phyloP scores from a whole-genome alignment of 1,284 basidiomycete species.

The Gomphus sp. region DNA sequence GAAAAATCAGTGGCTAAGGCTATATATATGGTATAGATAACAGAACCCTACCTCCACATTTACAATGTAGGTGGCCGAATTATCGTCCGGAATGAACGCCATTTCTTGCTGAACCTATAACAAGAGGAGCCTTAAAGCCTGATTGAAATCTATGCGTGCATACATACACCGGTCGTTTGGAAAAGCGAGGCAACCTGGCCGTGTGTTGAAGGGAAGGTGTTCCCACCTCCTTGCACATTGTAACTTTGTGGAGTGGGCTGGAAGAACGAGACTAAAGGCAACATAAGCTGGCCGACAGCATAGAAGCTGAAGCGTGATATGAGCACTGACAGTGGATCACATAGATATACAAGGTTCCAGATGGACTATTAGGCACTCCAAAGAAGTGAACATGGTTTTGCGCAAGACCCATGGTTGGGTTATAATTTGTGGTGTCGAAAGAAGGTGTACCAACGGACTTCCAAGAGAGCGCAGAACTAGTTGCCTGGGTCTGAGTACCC shows the following conservation, averaged over 20 bases:
- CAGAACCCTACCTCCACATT: constrained; percentile 49
- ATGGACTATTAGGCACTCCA: constrained; percentile 52
- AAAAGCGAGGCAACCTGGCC: constrained; percentile 77
- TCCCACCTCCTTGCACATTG: constrained; percentile 32
- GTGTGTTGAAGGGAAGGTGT: constrained; percentile 64
- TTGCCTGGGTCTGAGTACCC: constrained; percentile 41
- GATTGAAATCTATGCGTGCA: background rate
- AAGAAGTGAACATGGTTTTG: constrained; percentile 78
- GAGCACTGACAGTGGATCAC: constrained; percentile 74
- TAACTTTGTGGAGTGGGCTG: constrained; percentile 70
- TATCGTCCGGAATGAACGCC: constrained; percentile 78
- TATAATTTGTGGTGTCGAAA: constrained; percentile 43
- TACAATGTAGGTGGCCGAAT: constrained; percentile 69
- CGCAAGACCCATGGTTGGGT: constrained; percentile 69
- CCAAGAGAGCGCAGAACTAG: constrained; percentile 51
- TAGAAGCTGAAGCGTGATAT: background rate
- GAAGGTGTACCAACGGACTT: constrained; percentile 41
- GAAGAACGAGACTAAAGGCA: constrained; percentile 58
- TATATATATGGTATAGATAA: background rate
- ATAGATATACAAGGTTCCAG: constrained; percentile 70
- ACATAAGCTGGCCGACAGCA: background rate
- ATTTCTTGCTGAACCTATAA: constrained; percentile 69
- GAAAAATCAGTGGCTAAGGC: background rate
- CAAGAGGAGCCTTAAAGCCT: background rate
- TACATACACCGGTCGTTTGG: constrained; percentile 39